Percentiles rank a stretch among this genome's conserved stretches.
phyloP scores from a whole-genome alignment of 345 rosid species.

The Eucalyptus polyanthemos region DNA sequence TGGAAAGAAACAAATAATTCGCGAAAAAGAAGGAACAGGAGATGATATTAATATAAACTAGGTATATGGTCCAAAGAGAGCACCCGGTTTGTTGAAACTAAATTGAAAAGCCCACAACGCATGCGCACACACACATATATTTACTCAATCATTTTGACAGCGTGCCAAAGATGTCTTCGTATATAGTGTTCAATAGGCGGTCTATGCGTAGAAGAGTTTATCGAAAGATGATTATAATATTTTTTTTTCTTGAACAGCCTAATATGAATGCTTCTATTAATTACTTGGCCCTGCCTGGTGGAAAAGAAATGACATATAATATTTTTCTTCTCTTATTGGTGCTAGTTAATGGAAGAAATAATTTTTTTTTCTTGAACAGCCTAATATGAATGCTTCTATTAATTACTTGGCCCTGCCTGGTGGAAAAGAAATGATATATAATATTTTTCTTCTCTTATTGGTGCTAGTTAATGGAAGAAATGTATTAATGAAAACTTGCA shows the following conservation, averaged over 20 bases:
- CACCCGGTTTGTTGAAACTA: not conserved
- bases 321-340: no score
- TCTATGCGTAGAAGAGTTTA: no score
- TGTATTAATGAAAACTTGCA: not conserved
- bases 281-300: not conserved
- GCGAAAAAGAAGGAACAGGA: not conserved
- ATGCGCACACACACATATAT: accelerated
- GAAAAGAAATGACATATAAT: not conserved
- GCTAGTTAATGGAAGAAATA: no score
- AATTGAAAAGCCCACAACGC: not conserved
- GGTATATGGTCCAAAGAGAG: not conserved
- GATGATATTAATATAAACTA: not conserved
- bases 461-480: not conserved
- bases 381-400: no score
- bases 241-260: no score
- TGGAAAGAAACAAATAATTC: not conserved
- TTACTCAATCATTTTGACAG: not conserved
- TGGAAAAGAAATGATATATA: no score
- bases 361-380: no score
- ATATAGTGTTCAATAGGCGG: no score
- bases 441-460: not conserved
- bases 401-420: no score
- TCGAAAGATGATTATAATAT: not conserved
- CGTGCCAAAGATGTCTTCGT: not conserved
- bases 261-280: not conserved